phyloP scores from a whole-genome alignment of 768 basidiomycete species.

The Porpolomopsis calyptriformis region DNA sequence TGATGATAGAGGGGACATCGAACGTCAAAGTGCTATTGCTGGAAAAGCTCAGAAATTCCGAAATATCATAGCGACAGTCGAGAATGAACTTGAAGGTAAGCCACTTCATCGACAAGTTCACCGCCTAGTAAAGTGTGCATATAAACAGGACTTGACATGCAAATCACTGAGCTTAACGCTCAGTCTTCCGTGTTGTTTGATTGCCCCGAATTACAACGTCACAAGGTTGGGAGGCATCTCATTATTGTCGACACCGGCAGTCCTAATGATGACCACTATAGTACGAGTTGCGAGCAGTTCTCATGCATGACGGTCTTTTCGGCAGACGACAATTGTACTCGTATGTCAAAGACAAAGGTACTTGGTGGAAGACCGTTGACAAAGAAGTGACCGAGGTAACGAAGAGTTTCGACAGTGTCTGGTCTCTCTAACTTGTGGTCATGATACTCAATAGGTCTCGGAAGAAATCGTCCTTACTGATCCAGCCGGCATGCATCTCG shows the following conservation, averaged over 20 bases:
- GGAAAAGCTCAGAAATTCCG: slow-evolving; percentile 41
- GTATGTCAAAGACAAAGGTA: slow-evolving; percentile 56
- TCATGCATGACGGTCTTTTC: slow-evolving; percentile 68
- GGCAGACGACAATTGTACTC: slow-evolving; percentile 72
- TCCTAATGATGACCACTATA: slow-evolving; percentile 17
- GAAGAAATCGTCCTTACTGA: slow-evolving; percentile 65
- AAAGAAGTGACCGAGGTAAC: slow-evolving; percentile 55
- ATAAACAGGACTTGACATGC: slow-evolving; percentile 40
- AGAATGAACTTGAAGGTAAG: slow-evolving; percentile 44
- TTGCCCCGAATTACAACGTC: slow-evolving; percentile 52
- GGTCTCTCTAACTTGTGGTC: not conserved
- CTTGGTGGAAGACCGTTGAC: slow-evolving; percentile 79
- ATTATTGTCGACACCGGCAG: not conserved
- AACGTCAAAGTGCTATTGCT: slow-evolving; percentile 35
- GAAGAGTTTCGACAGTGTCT: slow-evolving; percentile 1
- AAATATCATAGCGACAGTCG: slow-evolving; percentile 39
- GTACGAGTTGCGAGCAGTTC: slow-evolving; percentile 75
- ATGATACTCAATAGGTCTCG: slow-evolving; percentile 37
- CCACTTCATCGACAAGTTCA: not conserved
- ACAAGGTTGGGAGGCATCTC: slow-evolving; percentile 42
- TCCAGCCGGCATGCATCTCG: slow-evolving; percentile 58
- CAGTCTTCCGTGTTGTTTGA: slow-evolving; percentile 42
- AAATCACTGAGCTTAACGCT: slow-evolving; percentile 33
- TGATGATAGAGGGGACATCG: slow-evolving; percentile 32
- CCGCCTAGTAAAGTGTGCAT: not conserved